Evolutionary conservation across 129 eudicot genomes (phyloP), one percentile per base, ranked within the genome.

Genomic region (Escallonia rubra): DNA sequence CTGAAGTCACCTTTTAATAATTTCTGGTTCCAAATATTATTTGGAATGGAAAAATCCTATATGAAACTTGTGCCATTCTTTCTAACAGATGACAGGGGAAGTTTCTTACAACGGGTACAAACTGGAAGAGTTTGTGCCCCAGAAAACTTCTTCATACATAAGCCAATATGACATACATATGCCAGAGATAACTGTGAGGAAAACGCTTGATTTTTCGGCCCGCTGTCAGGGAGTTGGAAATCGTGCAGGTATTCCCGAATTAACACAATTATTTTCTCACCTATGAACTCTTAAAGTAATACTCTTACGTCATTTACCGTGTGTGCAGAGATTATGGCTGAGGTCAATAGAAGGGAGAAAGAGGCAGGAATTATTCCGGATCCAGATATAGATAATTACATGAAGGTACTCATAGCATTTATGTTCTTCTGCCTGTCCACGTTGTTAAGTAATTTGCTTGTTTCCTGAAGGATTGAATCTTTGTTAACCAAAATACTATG

Each of bases 361-460:
- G 81, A 77, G 72, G 74, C 46, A 53, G 79, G 86, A 52, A 59
- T 84, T 10, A n/a, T 80, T 70, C 89, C 89, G 10, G 86, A 84
- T 65, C 79, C 81, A 48, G 83, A 84, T 67, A 65, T 84, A 56
- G 89, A 84, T 53, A 78, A 79, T 47, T 84, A 73, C 65, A 84
- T 84, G 89, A 84, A 84, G 87, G 83, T 82, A 75, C 3, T 2
- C 9, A 46, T 39, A 39, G 39, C 3, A 42, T 66, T 43, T 55
- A 34, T 67, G 10, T 13, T 57, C 58, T 13, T 57, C 58, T 51
- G 34, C 34, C 34, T 23, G 34, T 23, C 34, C 34, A 23, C 34
- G 34, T 23, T 23, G 34, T 23, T 23, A 23, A n/a, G n/a, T n/a
- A n/a, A n/a, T n/a, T n/a, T n/a, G n/a, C n/a, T n/a, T n/a, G n/a